Conservation (phyloP, 495 filamentous ascomycete genomes). For the Talaromyces liani region DNA sequence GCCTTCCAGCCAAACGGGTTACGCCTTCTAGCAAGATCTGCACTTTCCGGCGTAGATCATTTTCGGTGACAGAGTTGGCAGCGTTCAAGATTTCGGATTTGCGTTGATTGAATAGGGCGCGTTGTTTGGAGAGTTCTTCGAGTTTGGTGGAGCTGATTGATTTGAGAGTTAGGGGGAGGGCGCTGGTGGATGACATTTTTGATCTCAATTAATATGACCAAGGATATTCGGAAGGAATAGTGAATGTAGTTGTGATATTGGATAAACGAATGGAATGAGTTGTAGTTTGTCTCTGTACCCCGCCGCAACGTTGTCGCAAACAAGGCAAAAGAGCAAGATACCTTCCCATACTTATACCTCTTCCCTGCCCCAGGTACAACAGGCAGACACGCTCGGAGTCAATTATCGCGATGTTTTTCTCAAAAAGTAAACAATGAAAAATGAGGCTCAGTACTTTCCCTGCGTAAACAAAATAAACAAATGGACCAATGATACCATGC, state of each 20-base stretch:
- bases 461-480: neutral
- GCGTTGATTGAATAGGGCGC: conserved; percentile 39
- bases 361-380: neutral
- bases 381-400: neutral
- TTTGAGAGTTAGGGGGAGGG: conserved; percentile 54
- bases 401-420: neutral
- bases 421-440: neutral
- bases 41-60: conserved; percentile 19
- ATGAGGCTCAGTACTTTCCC: neutral
- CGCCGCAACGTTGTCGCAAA: neutral
- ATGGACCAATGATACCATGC: neutral
- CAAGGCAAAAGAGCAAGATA: neutral
- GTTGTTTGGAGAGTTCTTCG: conserved; percentile 52
- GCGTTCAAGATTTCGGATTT: conserved; percentile 25
- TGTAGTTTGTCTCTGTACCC: neutral
- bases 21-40: conserved; percentile 31
- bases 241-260: neutral
- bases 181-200: conserved; percentile 23
- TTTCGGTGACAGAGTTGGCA: conserved; percentile 18
- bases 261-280: neutral
- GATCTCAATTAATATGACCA: neutral
- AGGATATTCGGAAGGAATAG: no score
- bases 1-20: conserved; percentile 28
- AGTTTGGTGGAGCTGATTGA: conserved; percentile 62
- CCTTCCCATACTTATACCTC: neutral